A percentile compares a stretch with the other conserved stretches of the same genome.
phyloP scores from a whole-genome alignment of 441 rosid genomes.

The California macrophylla region DNA sequence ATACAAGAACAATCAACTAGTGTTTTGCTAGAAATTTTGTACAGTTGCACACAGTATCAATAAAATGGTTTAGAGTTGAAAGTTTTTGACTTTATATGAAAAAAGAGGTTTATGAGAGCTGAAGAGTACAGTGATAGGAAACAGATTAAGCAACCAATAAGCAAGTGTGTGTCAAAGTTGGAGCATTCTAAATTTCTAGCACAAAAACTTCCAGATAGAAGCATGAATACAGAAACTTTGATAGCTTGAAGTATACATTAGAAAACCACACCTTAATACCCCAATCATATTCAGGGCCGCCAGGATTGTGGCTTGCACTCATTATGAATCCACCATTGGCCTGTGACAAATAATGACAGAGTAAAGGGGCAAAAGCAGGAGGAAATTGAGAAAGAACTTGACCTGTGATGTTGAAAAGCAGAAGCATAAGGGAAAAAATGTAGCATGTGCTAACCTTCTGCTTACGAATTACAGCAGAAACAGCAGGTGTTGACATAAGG shows the following conservation, averaged over 20 bases:
- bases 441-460: slow-evolving; percentile 41
- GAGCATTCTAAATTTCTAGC: background rate
- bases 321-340: slow-evolving; percentile 93
- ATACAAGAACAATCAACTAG: slow-evolving; percentile 11
- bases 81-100: background rate
- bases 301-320: slow-evolving; percentile 98
- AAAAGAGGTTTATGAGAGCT: background rate
- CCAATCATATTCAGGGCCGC: slow-evolving; percentile 93
- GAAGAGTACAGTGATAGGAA: background rate
- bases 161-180: background rate
- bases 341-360: slow-evolving; percentile 27
- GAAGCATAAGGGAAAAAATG: slow-evolving; percentile 11
- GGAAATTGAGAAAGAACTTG: background rate
- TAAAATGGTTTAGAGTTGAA: background rate
- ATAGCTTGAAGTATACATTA: slow-evolving; percentile 7
- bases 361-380: slow-evolving; percentile 3
- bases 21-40: background rate
- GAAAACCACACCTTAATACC: slow-evolving; percentile 73
- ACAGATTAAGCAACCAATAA: background rate
- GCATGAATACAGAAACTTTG: background rate
- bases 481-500: slow-evolving; percentile 79
- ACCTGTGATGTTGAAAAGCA: slow-evolving; percentile 8
- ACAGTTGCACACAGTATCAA: background rate
- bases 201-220: background rate
- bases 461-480: slow-evolving; percentile 81